phyloP scores from a whole-genome alignment of 352 stramenopile genomes.

The Globisporangium polare region DNA sequence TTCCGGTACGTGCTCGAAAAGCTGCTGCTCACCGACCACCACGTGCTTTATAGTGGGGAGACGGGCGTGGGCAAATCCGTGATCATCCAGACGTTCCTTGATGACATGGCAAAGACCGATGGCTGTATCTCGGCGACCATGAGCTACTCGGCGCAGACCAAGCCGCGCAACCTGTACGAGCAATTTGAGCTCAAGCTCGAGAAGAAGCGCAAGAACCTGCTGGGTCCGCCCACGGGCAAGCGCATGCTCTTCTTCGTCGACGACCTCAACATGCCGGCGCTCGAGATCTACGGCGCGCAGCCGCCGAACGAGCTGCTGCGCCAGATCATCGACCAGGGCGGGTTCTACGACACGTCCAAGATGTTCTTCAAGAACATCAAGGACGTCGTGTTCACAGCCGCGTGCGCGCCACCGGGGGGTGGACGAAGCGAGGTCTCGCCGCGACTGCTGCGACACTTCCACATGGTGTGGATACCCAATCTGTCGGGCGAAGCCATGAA shows the following conservation, averaged over 20 bases:
- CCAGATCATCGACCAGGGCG: constrained; percentile 89
- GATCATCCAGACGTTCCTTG: constrained; percentile 89
- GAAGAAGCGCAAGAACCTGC: constrained; percentile 82
- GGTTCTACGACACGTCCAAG: constrained; percentile 91
- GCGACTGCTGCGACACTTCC: constrained; percentile 86
- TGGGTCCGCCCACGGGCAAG: constrained; percentile 69
- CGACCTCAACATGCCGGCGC: constrained; percentile 91
- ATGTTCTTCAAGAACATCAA: constrained; percentile 93
- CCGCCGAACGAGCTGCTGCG: constrained; percentile 90
- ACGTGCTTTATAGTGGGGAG: constrained; percentile 89
- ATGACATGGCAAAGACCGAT: constrained; percentile 84
- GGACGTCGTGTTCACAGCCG: constrained; percentile 81
- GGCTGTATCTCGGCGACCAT: constrained; percentile 82
- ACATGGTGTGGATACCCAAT: constrained; percentile 91
- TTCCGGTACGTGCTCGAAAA: constrained; percentile 92
- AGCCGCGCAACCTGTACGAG: constrained; percentile 78
- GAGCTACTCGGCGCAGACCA: constrained; percentile 89
- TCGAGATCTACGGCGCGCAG: constrained; percentile 92
- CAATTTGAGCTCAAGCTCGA: constrained; percentile 82
- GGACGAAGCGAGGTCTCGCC: constrained; percentile 85
- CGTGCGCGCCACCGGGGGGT: constrained; percentile 84
- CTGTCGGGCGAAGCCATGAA: constrained; percentile 79
- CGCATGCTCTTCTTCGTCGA: constrained; percentile 90
- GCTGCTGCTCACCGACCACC: constrained; percentile 72
- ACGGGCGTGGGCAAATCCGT: constrained; percentile 93